Base-by-base conservation (phyloP, 257 asterid genomes). In the Henckelia pumila region DNA sequence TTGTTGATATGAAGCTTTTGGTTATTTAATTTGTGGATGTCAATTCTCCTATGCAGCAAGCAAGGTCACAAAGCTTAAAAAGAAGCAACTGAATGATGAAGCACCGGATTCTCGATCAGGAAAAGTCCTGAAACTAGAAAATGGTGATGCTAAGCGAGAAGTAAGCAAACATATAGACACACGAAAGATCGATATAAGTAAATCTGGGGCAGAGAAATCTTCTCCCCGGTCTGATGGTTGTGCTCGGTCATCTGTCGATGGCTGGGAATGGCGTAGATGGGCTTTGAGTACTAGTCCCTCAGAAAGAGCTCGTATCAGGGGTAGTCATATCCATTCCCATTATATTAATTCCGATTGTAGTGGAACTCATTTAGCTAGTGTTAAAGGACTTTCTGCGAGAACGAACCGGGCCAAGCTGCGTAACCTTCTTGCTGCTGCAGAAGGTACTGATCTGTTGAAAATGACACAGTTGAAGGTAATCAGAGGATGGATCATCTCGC, bases 201-300 rank as follows among this genome's bases (percentile, higher is more conserved):
- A 78, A 73, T 72, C 80, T 62, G 78, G 73, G 79, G 28, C 67
- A 33, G 61, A 37, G 66, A 79, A 77, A 71, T 68, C 78, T 65
- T 82, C 86, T 72, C 88, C 91, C n/a, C 73, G 65, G 71, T 87
- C 97, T 56, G 84, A 86, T 75, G 95, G 99, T 55, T 94, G 99
- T 83, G 97, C 99, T 63, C 84, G 97, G 66, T 69, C 93, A 28
- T 94, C 99, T 32, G 81, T 94, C 61, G 79, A 75, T 70, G 99
- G 99, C 63, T 88, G 99, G 99, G 93, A 91, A 71, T 94, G 99
- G 99, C 97, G 84, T 78, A 85, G 80, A 75, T 94, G 99, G 99
- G 89, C 97, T 52, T 72, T 72, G 56, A 79, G 63, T 53, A 95
- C 96, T 47, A 88, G 86, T 82, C 93, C 96, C 28, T 73, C 89